Evolutionary conservation across 2,329 filamentous ascomycete genomes (phyloP).

Genomic region (Proliferodiscus dingleyae): DNA sequence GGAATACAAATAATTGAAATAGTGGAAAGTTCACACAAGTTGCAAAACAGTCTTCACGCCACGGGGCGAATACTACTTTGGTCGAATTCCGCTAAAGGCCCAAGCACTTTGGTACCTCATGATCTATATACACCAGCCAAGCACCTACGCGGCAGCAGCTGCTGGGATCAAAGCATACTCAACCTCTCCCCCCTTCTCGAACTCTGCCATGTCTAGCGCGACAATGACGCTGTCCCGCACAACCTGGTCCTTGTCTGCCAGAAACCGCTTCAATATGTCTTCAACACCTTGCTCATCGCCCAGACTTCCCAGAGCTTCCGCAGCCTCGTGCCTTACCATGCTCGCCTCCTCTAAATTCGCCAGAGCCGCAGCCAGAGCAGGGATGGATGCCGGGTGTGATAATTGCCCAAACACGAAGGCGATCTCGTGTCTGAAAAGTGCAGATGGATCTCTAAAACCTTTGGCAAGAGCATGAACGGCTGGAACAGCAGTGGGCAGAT

Average conservation of each 20-base stretch:
- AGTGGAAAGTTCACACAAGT: constrained; percentile 7
- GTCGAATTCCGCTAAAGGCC: constrained; percentile 25
- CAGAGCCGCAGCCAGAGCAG: constrained; percentile 73
- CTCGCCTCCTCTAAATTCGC: constrained; percentile 77
- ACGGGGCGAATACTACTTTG: neutral
- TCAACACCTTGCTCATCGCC: constrained; percentile 93
- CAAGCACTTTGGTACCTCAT: constrained; percentile 31
- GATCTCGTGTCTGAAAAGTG: constrained; percentile 94
- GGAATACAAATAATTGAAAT: constrained; percentile 34
- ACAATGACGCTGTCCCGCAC: constrained; percentile 94
- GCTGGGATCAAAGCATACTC: constrained; percentile 92
- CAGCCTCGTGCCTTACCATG: constrained; percentile 97
- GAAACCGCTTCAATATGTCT: constrained; percentile 73
- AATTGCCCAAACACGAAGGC: constrained; percentile 98
- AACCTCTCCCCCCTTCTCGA: constrained; percentile 79
- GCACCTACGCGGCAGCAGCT: constrained; percentile 27
- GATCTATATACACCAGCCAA: constrained; percentile 10
- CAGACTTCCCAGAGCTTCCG: constrained; percentile 89
- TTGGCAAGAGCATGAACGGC: constrained; percentile 81
- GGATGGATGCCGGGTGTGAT: constrained; percentile 93
- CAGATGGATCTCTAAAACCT: constrained; percentile 80
- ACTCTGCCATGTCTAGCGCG: constrained; percentile 96
- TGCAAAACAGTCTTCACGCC: too few relatives aligned
- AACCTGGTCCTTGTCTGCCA: constrained; percentile 87
- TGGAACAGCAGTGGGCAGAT: constrained; percentile 82